Base-by-base conservation (phyloP, 495 filamentous ascomycete species). In the Aspergillus conjunctus region DNA sequence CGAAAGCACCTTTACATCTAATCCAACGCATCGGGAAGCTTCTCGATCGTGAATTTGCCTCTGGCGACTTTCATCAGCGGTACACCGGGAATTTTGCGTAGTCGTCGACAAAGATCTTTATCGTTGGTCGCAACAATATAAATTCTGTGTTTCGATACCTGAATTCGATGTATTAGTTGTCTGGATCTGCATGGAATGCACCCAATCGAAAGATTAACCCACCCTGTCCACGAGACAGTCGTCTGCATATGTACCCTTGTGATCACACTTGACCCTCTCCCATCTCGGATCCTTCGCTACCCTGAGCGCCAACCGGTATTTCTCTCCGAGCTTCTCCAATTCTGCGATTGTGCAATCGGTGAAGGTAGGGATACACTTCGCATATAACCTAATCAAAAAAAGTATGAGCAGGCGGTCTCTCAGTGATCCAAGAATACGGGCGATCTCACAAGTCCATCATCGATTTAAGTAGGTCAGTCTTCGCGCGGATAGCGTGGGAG, bases 61-160 rank as follows among this genome's bases (percentile, higher is more conserved):
- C 87, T 82, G 17, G 87, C 87, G 21, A 93, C 90, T 67, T 82
- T 86, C 81, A 89, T 81, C 43, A 88, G 86, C 21, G 80, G 80
- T 5, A 81, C 74, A 69, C 77, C 71, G 17, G 76, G 76, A 22
- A 75, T 74, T 59, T 78, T 78, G 20, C 81, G 78, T 53, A 97
- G 86, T 56, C 93, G 79, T 66, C 91, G 79, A 77, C 94, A 95
- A 30, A 87, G 69, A 59, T 84, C 77, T 54, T 77, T 73, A 84
- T 97, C 93, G 74, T 97, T 97, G 7, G 93, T 95, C 41, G 84
- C 93, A 18, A 93, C 91, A 62, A 96, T 88, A 72, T 96, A 96
- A 37, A 95, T 87, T 66, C 88, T 85, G 65, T 89, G 86, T 72
- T 87, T 89, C 66, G 76, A 46, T n/a, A 71, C 60, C 68, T 70